phyloP scores from a whole-genome alignment of 2,329 filamentous ascomycete genomes.

The Alternaria sp. region DNA sequence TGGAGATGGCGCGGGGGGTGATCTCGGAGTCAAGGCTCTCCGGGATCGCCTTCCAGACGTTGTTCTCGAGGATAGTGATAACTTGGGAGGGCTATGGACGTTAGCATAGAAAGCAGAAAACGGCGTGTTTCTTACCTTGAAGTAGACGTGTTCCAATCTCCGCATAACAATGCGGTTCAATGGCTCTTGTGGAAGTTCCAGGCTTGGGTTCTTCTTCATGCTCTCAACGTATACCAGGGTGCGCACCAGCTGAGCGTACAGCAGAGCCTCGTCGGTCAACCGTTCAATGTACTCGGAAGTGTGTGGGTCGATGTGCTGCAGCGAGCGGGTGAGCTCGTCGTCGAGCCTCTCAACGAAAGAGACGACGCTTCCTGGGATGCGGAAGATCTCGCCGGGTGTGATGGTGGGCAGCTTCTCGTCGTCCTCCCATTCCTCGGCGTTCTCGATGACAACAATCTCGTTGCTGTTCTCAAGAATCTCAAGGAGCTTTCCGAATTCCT shows the following conservation, averaged over 20 bases:
- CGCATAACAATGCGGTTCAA: constrained; percentile 93
- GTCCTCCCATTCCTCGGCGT: constrained; percentile 97
- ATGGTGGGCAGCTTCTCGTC: constrained; percentile 89
- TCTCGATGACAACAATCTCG: constrained; percentile 86
- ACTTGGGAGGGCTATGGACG: constrained; percentile 78
- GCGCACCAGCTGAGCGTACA: constrained; percentile 93
- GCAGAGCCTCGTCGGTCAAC: constrained; percentile 83
- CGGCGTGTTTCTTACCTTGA: constrained; percentile 70
- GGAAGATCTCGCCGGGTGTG: constrained; percentile 78
- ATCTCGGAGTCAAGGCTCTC: constrained; percentile 75
- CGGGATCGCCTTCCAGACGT: constrained; percentile 84
- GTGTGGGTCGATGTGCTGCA: constrained; percentile 97
- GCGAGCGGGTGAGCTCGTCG: constrained; percentile 94
- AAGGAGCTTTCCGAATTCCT: constrained; percentile 80
- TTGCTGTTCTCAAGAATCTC: constrained; percentile 78
- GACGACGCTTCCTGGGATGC: constrained; percentile 90
- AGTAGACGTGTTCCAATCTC: constrained; percentile 95
- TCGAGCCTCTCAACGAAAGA: constrained; percentile 95
- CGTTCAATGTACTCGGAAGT: constrained; percentile 98
- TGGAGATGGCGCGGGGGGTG: constrained; percentile 72
- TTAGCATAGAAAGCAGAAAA: constrained; percentile 24
- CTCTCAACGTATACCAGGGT: constrained; percentile 87
- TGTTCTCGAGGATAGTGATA: constrained; percentile 90
- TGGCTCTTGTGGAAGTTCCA: constrained; percentile 81
- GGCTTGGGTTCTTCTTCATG: constrained; percentile 71